Evolutionary conservation across 2,329 filamentous ascomycete species (phyloP), one percentile per base, ranked within the genome.

Genomic region (Laburnicola sp.): DNA sequence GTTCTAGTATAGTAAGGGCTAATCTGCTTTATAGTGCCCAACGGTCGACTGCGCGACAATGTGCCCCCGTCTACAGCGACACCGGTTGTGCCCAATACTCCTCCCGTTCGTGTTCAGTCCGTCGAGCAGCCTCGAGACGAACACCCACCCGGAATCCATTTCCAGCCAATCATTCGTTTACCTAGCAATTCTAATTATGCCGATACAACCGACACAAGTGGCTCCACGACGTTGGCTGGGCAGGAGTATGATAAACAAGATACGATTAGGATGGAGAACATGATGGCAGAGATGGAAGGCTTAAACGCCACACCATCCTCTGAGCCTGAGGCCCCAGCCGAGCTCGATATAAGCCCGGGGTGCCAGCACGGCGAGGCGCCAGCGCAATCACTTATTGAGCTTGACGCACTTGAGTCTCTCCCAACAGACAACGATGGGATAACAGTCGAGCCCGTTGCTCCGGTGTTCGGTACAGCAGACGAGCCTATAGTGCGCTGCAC

Each of bases 251-350:
- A 51, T 9, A 37, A 51, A 10, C 30, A 23, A 6, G 21, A 26
- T 5, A 42, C 42, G 48, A 40, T 25, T 6, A 31, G 34, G 4
- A 45, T 51, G 32, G 42, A 45, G 7, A 31, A 36, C 2, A 22
- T 47, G 6, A 42, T 45, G 10, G 48, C 36, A 8, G 23, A 51
- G 21, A 36, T 51, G 36, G 21, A 23, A 4, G 37, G 21, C 10
- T 26, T 46, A 8, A 16, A 16, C 16, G 16, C 16, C 16, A 16
- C 16, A 16, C 16, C 16, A 16, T 16, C 16, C 16, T 16, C 16
- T 16, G 26, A 31, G 8, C 11, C 25, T 3, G 30, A 50, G 10
- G 42, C 32, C 9, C 6, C 36, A 21, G n/a, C 35, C 9, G 48
- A 45, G 7, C 7, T 16, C 36, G 36, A 39, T 16, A 16, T 16